Percentiles rank a stretch among this genome's conserved stretches.
These are phyloP conservation scores for Cladosporium sp. DNA, from an alignment of 2,329 filamentous ascomycete genomes.

Conservation along the genomic window DNA sequence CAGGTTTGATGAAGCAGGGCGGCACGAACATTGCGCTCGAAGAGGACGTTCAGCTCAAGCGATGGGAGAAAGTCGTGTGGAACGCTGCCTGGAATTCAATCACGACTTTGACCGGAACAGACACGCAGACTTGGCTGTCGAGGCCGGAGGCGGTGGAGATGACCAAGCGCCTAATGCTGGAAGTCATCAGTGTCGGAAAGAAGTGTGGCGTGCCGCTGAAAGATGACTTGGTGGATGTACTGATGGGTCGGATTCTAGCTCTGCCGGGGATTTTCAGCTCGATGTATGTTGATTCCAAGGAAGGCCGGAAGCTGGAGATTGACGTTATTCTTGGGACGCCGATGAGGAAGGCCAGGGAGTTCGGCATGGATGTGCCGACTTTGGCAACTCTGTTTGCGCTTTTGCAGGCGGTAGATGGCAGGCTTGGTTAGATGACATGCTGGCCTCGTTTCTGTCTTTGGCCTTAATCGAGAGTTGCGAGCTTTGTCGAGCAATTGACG, in stretches of 20 bases:
- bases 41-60: constrained; percentile 51
- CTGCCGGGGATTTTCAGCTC: constrained; percentile 40
- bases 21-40: constrained; percentile 46
- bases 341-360: constrained; percentile 36
- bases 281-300: constrained; percentile 43
- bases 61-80: constrained; percentile 58
- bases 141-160: constrained; percentile 36
- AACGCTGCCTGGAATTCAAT: constrained; percentile 60
- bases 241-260: constrained; percentile 36
- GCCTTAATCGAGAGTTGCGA: not conserved
- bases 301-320: constrained; percentile 41
- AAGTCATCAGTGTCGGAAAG: constrained; percentile 39
- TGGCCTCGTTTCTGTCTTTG: not conserved
- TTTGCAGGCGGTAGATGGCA: constrained; percentile 23
- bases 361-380: constrained; percentile 36
- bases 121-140: constrained; percentile 41
- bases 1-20: constrained; percentile 38
- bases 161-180: constrained; percentile 38
- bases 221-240: constrained; percentile 34
- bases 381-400: constrained; percentile 37
- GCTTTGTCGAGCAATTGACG: too few species aligned
- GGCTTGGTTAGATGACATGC: constrained; percentile 13
- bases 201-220: constrained; percentile 36
- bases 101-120: constrained; percentile 40
- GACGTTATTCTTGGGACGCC: constrained; percentile 44